phyloP scores from a whole-genome alignment of 768 basidiomycete genomes.

The Mycena crocata region DNA sequence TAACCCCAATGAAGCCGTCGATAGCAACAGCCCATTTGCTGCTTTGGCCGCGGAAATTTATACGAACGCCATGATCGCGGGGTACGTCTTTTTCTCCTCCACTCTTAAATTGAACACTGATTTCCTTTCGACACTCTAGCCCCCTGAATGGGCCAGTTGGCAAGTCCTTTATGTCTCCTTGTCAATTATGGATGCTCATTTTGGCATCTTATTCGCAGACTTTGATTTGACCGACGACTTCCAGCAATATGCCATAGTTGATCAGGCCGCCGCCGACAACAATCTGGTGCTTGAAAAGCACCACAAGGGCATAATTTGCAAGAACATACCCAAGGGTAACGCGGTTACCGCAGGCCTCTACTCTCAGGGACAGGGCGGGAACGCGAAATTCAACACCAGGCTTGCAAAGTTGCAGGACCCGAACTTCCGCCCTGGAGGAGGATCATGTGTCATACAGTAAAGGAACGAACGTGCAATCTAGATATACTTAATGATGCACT shows the following conservation, averaged over 20 bases:
- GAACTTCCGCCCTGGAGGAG: conserved; percentile 13
- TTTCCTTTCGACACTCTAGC: not conserved
- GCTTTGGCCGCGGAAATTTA: not conserved
- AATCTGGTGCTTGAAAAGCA: not conserved
- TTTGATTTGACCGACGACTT: conserved; percentile 8
- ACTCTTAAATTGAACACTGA: not conserved
- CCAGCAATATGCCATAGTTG: conserved; percentile 27
- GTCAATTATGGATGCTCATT: not conserved
- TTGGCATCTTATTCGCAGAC: conserved; percentile 4
- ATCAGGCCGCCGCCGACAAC: conserved; percentile 11
- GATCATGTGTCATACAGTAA: conserved; percentile 10
- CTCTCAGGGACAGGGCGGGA: conserved; percentile 21
- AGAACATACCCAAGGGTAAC: conserved; percentile 19
- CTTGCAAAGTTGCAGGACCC: conserved; percentile 20
- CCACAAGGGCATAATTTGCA: conserved; percentile 13
- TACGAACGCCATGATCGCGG: conserved; percentile 17
- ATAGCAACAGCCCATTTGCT: conserved; percentile 2
- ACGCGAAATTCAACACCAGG: conserved; percentile 17
- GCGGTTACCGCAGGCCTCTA: conserved; percentile 9
- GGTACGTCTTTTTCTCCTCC: not conserved
- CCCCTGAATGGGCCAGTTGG: conserved; percentile 16
- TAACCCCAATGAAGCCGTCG: conserved; percentile 11
- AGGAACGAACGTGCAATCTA: not conserved
- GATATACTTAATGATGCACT: not conserved
- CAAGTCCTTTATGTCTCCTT: not conserved